Evolutionary conservation across 139 green algal genomes (phyloP).

Genomic region (Gonium pectorale): DNA sequence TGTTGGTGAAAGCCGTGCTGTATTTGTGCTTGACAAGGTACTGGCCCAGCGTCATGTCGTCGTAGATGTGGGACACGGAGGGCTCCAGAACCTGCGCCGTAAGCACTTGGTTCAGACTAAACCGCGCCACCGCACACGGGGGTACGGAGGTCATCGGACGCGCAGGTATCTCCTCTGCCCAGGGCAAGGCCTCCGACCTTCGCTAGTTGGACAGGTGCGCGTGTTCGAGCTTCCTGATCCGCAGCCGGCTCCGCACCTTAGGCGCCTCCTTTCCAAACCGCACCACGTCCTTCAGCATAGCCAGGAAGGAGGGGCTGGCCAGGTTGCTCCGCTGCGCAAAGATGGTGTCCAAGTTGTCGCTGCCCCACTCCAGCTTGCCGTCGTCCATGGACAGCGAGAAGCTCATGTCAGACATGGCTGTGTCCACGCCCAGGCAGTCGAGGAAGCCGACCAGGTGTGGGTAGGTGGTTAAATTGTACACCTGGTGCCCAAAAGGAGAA

Average conservation of each 20-base stretch:
- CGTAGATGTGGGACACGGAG: constrained; percentile 50
- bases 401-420: constrained; percentile 93
- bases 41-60: constrained; percentile 77
- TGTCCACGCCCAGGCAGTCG: constrained; percentile 90
- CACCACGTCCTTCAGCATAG: constrained; percentile 93
- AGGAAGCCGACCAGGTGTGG: constrained; percentile 93
- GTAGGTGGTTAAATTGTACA: constrained; percentile 97
- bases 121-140: too few species aligned
- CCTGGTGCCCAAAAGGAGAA: constrained; percentile 56
- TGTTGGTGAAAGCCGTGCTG: constrained; percentile 74
- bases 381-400: constrained; percentile 89
- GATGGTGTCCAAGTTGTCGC: constrained; percentile 80
- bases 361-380: constrained; percentile 93
- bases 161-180: too few species aligned
- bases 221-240: too few species aligned
- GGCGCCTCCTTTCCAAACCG: constrained; percentile 88
- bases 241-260: too few species aligned
- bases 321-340: constrained; percentile 90
- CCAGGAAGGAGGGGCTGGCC: constrained; percentile 74
- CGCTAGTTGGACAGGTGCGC: too few species aligned
- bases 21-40: constrained; percentile 85
- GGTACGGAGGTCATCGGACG: too few species aligned
- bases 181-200: too few species aligned
- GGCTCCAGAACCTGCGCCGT: constrained; percentile 71
- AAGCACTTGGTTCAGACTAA: too few species aligned